phyloP scores from a whole-genome alignment of 768 basidiomycete species.

The Cubamyces lactineus region DNA sequence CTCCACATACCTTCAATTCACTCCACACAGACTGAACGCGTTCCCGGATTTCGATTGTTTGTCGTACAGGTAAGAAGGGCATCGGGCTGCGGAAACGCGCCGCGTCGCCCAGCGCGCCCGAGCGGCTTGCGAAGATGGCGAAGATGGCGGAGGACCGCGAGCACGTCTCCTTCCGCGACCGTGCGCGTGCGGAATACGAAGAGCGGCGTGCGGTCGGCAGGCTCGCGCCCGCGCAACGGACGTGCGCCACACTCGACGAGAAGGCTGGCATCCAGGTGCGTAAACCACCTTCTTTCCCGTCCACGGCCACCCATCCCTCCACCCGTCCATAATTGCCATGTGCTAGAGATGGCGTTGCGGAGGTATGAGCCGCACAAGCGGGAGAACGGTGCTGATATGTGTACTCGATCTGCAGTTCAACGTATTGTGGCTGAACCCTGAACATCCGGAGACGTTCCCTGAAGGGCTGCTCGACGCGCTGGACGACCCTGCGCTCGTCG shows the following conservation, averaged over 20 bases:
- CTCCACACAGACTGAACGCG: background rate
- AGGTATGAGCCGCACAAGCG: background rate
- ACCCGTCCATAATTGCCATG: too few species aligned
- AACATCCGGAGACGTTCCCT: conserved; percentile 67
- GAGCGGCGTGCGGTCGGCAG: conserved; percentile 74
- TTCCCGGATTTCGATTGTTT: too few species aligned
- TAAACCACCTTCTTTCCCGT: conserved; percentile 18
- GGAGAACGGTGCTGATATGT: conserved; percentile 14
- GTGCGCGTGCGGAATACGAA: conserved; percentile 73
- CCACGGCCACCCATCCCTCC: too few species aligned
- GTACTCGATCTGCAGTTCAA: conserved; percentile 61
- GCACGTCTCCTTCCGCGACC: conserved; percentile 67
- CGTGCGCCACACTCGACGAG: conserved; percentile 77
- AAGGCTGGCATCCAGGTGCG: conserved; percentile 66
- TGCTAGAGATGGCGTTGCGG: too few species aligned
- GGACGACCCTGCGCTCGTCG: conserved; percentile 41
- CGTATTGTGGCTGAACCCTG: conserved; percentile 76
- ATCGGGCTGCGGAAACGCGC: conserved; percentile 74
- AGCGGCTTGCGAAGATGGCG: conserved; percentile 74
- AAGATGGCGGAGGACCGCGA: conserved; percentile 57
- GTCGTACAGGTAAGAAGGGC: conserved; percentile 68
- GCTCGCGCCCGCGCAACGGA: conserved; percentile 71
- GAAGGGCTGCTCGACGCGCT: conserved; percentile 63
- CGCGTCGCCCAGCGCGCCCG: conserved; percentile 62
- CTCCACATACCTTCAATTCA: background rate